These are phyloP conservation scores for Euphorbia lathyris DNA, from an alignment of 345 rosid species.

Conservation along the genomic window DNA sequence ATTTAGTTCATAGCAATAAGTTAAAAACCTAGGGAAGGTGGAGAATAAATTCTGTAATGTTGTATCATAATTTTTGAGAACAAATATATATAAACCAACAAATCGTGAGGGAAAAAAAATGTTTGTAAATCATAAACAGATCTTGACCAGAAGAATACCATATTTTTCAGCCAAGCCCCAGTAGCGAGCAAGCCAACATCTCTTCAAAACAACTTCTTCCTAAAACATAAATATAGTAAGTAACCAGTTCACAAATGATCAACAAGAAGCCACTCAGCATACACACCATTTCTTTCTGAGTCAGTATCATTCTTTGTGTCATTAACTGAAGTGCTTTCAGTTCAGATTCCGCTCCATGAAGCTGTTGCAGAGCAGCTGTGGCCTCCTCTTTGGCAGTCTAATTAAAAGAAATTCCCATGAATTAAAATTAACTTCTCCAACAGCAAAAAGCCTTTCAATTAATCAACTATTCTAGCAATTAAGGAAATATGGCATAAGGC, in stretches of 20 bases:
- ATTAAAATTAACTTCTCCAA: slow-evolving; percentile 1
- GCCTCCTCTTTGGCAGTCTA: slow-evolving; percentile 35
- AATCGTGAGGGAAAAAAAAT: background rate
- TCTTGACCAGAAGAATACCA: slow-evolving; percentile 40
- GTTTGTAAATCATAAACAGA: slow-evolving; percentile 8
- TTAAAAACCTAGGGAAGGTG: background rate
- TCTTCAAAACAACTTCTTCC: slow-evolving; percentile 99
- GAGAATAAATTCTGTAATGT: background rate
- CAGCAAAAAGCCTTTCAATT: background rate
- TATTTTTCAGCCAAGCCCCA: slow-evolving; percentile 91
- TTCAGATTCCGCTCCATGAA: slow-evolving; percentile 35
- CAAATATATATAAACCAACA: background rate
- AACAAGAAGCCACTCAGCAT: background rate
- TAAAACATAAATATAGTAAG: slow-evolving; percentile 38
- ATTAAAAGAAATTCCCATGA: background rate
- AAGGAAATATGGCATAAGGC: background rate
- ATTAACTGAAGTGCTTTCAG: slow-evolving; percentile 29
- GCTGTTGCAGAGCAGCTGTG: slow-evolving; percentile 21
- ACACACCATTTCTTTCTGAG: slow-evolving; percentile 36
- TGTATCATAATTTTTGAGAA: slow-evolving; percentile 9
- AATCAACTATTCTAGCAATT: background rate
- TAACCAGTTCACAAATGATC: slow-evolving; percentile 12
- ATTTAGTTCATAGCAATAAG: background rate
- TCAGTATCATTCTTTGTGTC: slow-evolving; percentile 37
- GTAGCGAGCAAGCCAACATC: slow-evolving; percentile 99